Evolutionary conservation across 495 filamentous ascomycete genomes (phyloP).

Genomic region (Neurospora sp.): DNA sequence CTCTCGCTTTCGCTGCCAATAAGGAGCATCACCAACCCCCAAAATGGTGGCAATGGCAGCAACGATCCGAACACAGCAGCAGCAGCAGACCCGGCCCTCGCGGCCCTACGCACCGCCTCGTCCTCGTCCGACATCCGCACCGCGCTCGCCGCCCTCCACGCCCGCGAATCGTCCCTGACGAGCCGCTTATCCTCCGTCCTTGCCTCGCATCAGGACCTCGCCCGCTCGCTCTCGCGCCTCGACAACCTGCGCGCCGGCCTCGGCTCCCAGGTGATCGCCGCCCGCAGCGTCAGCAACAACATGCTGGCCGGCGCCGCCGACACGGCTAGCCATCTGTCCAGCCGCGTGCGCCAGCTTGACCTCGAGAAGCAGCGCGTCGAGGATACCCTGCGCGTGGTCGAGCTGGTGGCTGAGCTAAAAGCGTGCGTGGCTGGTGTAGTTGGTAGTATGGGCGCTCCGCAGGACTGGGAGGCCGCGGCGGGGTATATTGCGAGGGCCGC

Average conservation of each 20-base stretch:
- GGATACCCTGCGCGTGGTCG: conserved; percentile 81
- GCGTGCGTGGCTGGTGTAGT: conserved; percentile 91
- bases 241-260: conserved; percentile 84
- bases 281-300: conserved; percentile 71
- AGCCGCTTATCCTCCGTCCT: conserved; percentile 64
- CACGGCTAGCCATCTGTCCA: conserved; percentile 79
- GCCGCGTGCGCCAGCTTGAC: conserved; percentile 76
- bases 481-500: conserved; percentile 75
- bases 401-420: conserved; percentile 93
- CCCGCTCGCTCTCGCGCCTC: conserved; percentile 73
- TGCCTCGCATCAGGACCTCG: conserved; percentile 70
- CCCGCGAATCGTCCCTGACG: conserved; percentile 65
- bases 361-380: conserved; percentile 83
- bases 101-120: conserved; percentile 54
- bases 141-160: conserved; percentile 60
- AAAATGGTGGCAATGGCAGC: neutral
- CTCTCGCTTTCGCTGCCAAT: neutral
- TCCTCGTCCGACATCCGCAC: conserved; percentile 70
- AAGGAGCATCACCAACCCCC: neutral
- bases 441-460: conserved; percentile 91
- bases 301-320: conserved; percentile 77
- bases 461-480: conserved; percentile 97
- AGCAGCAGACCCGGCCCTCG: conserved; percentile 8
- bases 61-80: neutral
- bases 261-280: conserved; percentile 76